These are phyloP conservation scores for Adiantum capillusveneris DNA, from an alignment of 75 land plant species.

Conservation along the genomic window DNA sequence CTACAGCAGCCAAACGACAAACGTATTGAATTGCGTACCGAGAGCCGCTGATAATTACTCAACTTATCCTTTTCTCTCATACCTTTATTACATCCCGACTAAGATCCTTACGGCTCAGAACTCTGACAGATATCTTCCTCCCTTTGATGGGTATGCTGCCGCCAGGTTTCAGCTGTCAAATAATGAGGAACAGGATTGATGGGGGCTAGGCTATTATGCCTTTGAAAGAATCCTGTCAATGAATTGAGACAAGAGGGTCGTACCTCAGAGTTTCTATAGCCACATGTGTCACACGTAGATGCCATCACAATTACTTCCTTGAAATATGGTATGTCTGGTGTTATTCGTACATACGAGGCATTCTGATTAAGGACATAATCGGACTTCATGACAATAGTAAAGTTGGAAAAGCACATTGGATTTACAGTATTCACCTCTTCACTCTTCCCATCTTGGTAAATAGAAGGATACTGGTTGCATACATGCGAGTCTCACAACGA, in stretches of 20 bases:
- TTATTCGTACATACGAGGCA: too few species aligned
- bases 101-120: conserved; percentile 56
- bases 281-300: conserved; percentile 84
- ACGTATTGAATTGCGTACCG: too few species aligned
- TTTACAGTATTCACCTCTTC: too few species aligned
- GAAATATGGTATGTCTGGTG: conserved; percentile 87
- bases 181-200: neutral
- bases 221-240: too few species aligned
- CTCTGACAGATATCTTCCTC: conserved; percentile 51
- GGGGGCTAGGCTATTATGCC: neutral
- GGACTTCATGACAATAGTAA: too few species aligned
- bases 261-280: conserved; percentile 92
- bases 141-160: conserved; percentile 84
- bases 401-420: too few species aligned
- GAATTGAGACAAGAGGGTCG: neutral
- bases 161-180: conserved; percentile 79
- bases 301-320: conserved; percentile 99
- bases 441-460: too few species aligned
- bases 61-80: neutral
- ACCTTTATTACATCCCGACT: conserved; percentile 97
- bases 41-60: too few species aligned
- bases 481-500: conserved; percentile 81
- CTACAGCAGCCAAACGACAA: conserved; percentile 22
- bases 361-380: too few species aligned
- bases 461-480: conserved; percentile 80